These are phyloP conservation scores for Chalaropsis ovoidea DNA, from an alignment of 2,329 filamentous ascomycete genomes.

Conservation along the genomic window DNA sequence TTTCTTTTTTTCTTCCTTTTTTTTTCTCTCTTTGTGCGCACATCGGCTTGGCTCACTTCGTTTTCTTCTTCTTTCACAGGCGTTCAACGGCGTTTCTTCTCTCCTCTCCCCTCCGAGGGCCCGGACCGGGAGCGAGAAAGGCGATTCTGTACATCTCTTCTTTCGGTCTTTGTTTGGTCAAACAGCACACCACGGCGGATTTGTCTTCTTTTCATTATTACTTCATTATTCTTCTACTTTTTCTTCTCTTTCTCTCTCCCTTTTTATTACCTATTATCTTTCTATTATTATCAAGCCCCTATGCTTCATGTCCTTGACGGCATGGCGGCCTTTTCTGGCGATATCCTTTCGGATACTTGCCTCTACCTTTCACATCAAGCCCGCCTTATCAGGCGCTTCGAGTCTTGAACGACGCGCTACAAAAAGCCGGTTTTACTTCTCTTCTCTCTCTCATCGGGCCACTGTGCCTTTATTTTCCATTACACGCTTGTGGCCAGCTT, in stretches of 20 bases:
- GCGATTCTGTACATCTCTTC: constrained; percentile 16
- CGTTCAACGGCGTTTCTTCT: constrained; percentile 7
- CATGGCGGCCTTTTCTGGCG: background rate
- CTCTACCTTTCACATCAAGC: background rate
- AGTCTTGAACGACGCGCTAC: background rate
- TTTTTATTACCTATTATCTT: background rate
- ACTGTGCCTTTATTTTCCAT: background rate
- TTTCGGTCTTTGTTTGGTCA: constrained; percentile 25
- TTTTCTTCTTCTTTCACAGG: background rate
- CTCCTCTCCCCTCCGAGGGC: background rate
- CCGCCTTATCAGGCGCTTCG: background rate
- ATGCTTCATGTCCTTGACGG: too few species aligned
- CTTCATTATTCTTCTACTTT: background rate
- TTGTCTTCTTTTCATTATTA: constrained; percentile 10
- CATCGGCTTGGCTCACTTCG: background rate
- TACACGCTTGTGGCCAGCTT: background rate
- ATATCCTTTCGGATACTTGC: background rate
- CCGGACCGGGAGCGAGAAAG: background rate
- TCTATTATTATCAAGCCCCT: background rate
- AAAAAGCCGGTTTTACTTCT: background rate
- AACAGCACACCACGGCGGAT: constrained; percentile 24
- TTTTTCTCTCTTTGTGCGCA: background rate
- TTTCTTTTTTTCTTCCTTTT: constrained; percentile 3
- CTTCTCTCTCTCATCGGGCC: background rate
- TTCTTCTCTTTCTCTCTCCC: constrained; percentile 5